Evolutionary conservation across 768 basidiomycete species (phyloP), one percentile per base, ranked within the genome.

Genomic region (Tubosaeta sp.): DNA sequence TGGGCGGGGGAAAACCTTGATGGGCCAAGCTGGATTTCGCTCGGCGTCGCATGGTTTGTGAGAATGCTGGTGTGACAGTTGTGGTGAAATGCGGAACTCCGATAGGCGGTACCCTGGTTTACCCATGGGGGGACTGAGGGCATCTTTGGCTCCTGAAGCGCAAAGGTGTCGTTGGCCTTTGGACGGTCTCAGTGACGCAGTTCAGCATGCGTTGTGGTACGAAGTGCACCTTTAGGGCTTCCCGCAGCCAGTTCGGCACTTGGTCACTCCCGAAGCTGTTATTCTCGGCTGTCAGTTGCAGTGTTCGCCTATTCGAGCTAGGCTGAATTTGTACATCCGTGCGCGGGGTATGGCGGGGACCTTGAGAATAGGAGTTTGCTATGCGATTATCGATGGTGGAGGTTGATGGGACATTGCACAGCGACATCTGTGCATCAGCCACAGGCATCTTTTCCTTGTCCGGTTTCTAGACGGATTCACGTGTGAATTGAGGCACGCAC

Each of bases 331-430:
- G 53, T 46, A 26, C 51, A 45, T 55, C 47, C 39, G 37, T 37
- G 34, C 33, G 50, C 33, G 51, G 46, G 48, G 25, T 31, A 48
- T 37, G 59, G 52, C 37, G 54, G 33, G 55, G 55, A 25, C 58
- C 55, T 54, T 66, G 69, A 29, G 69, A 70, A 65, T 75, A 74
- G 8, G 86, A 89, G 63, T 88, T 82, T 10, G 88, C 87, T 10
- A 86, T 88, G 47, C 81, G 75, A n/a, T 66, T 63, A 62, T 93
- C 81, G 14, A 91, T 69, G n/a, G 79, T 77, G 38, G 19, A 39
- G 5, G 84, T 86, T 13, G 59, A 66, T n/a, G 81, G 78, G 70
- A 92, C 86, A 29, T 70, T 77, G 86, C 88, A 88, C 19, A 70
- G 33, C 12, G 27, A 45, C 52, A 51, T 55, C 46, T 58, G 54